phyloP scores from a whole-genome alignment of 163 green algal genomes.

The Chlamydomonas reinhardtii region DNA sequence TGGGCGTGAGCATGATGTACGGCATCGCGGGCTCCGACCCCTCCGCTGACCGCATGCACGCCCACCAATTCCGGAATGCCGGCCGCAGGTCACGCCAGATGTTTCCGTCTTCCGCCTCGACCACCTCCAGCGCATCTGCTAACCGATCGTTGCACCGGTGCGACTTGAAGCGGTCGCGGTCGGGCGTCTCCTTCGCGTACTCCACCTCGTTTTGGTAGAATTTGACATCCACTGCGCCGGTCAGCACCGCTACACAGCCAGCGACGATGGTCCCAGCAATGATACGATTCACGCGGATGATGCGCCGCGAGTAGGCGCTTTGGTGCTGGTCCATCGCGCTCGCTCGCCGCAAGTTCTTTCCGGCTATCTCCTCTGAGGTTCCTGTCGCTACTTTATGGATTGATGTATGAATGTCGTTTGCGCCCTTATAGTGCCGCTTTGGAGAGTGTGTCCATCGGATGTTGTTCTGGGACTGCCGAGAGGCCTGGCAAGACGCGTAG shows the following conservation, averaged over 20 bases:
- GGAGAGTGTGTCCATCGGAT: too few species aligned
- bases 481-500: too few species aligned
- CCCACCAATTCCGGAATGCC: conserved; percentile 38
- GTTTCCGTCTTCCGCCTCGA: conserved; percentile 40
- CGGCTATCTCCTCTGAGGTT: not conserved
- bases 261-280: conserved; percentile 26
- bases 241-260: not conserved
- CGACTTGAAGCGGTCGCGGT: conserved; percentile 22
- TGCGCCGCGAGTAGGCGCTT: not conserved
- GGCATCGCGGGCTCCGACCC: conserved; percentile 37
- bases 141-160: conserved; percentile 47
- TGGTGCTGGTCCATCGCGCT: not conserved
- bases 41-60: conserved; percentile 42
- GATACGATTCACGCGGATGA: conserved; percentile 11
- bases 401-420: too few species aligned
- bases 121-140: conserved; percentile 32
- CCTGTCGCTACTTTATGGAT: too few species aligned
- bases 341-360: too few species aligned
- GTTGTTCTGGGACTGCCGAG: too few species aligned
- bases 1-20: conserved; percentile 45
- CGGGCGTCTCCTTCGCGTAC: conserved; percentile 11
- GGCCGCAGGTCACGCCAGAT: conserved; percentile 24
- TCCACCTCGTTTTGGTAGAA: conserved; percentile 40
- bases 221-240: conserved; percentile 1
- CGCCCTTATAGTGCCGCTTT: too few species aligned